These are phyloP conservation scores for Geotrichum cucujoidarum DNA, from an alignment of 1,139 yeast genomes.

Conservation along the genomic window DNA sequence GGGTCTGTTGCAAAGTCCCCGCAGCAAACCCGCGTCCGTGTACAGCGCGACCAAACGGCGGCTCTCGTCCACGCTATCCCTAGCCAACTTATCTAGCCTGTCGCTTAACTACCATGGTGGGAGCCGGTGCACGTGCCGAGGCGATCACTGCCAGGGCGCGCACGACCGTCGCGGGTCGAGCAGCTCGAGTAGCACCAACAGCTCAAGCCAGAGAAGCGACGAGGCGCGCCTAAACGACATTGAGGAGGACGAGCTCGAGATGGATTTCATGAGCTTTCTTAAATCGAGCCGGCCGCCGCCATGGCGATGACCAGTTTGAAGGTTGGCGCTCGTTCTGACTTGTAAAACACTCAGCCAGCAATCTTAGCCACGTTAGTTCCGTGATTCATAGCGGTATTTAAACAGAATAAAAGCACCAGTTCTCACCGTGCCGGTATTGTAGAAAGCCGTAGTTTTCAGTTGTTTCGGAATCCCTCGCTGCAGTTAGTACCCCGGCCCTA, in stretches of 20 bases:
- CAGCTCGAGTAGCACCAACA: neutral
- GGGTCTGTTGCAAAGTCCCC: too few species aligned
- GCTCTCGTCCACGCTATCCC: neutral
- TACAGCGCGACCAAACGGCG: neutral
- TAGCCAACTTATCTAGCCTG: neutral
- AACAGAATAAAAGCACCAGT: too few species aligned
- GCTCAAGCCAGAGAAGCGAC: neutral
- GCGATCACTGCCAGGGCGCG: too few species aligned
- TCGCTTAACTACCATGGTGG: neutral
- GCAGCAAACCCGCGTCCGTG: neutral
- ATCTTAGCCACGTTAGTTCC: too few species aligned
- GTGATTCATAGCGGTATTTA: too few species aligned
- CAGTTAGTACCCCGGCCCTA: too few species aligned
- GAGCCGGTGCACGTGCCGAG: too few species aligned
- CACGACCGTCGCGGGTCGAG: neutral
- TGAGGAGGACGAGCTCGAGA: slow-evolving; percentile 7
- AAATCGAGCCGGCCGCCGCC: slow-evolving; percentile 12
- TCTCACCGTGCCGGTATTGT: too few species aligned
- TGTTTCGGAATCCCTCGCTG: too few species aligned
- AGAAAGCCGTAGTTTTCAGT: too few species aligned
- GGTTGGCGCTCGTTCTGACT: too few species aligned
- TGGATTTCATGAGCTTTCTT: slow-evolving; percentile 13
- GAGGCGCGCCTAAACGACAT: neutral
- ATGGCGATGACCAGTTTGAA: slow-evolving; percentile 3
- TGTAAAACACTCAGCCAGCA: too few species aligned